These are phyloP conservation scores for Monosporozyma unispora DNA, from an alignment of 805 yeast genomes.

Conservation along the genomic window DNA sequence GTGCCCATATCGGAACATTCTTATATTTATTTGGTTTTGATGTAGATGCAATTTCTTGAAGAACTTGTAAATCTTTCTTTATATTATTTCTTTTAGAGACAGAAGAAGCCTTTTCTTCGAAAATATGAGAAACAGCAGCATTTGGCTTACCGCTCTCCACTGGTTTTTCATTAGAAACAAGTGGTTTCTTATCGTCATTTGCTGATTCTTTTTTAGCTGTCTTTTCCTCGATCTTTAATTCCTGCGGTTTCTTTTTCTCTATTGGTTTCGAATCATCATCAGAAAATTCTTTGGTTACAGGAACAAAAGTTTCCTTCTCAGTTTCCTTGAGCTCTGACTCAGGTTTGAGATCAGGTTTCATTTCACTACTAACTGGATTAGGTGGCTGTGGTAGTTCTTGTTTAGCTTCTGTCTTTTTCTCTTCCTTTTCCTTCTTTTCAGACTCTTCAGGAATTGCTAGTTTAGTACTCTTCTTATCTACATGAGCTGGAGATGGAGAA, in stretches of 20 bases:
- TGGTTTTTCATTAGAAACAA: no score
- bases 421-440: not conserved
- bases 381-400: not conserved
- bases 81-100: slow-evolving; percentile 27
- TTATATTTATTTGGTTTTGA: slow-evolving; percentile 54
- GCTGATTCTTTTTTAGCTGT: not conserved
- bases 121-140: slow-evolving; percentile 17
- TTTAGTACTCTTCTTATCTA: not conserved
- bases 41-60: slow-evolving; percentile 23
- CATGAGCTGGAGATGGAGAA: not conserved
- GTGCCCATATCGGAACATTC: slow-evolving; percentile 78
- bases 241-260: no score
- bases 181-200: not conserved
- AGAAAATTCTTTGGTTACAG: not conserved
- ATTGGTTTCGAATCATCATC: not conserved
- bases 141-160: not conserved
- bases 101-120: slow-evolving; percentile 25
- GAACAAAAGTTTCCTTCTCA: not conserved
- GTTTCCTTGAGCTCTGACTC: not conserved
- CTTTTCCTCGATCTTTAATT: no score
- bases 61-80: slow-evolving; percentile 25
- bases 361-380: not conserved
- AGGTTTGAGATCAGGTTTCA: not conserved
- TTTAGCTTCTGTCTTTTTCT: not conserved
- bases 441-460: not conserved